Evolutionary conservation across 495 filamentous ascomycete species (phyloP), one percentile per base, ranked within the genome.

Genomic region (Xylaria acuta): DNA sequence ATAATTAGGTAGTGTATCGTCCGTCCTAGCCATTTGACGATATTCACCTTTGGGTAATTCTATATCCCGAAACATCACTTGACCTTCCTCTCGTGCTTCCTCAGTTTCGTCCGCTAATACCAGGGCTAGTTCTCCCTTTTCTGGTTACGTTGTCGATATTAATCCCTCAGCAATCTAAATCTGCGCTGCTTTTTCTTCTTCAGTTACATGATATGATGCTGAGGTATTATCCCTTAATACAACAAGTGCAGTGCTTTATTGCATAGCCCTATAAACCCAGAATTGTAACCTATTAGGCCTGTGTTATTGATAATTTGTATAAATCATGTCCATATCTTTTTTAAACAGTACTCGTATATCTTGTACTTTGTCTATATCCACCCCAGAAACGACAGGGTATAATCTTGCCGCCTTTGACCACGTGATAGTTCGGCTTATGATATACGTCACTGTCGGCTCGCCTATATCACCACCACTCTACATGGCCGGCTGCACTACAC

Each of bases 401-500:
- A n/a, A 45, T 63, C 36, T 45, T 16, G 59, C 41, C 8, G 3
- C 25, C 30, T 54, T 56, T 34, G 20, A 45, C 59, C 47, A 71
- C 59, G 59, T 43, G 51, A 67, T 74, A 53, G 63, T 72, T 64
- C 64, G 47, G n/a, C 47, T 62, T 62, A 62, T 70, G 59, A 53
- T 70, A 40, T 70, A 63, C 27, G 59, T 45, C 41, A 34, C 53
- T 40, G n/a, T 41, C 45, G 59, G 60, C 45, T 62, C 67, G 58
- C 65, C 67, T 65, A 62, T 25, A 51, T 49, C 56, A 70, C 56
- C 56, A 68, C 69, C 58, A 32, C 36, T 71, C 60, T 54, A 68
- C 64, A 66, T 74, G 59, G 27, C 66, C 72, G 73, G 68, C 70
- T 77, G 75, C 62, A 67, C 51, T 69, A 74, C 72, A 67, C 67